Evolutionary conservation across 345 rosid species (phyloP).

Genomic region (Lepidium didymum): DNA sequence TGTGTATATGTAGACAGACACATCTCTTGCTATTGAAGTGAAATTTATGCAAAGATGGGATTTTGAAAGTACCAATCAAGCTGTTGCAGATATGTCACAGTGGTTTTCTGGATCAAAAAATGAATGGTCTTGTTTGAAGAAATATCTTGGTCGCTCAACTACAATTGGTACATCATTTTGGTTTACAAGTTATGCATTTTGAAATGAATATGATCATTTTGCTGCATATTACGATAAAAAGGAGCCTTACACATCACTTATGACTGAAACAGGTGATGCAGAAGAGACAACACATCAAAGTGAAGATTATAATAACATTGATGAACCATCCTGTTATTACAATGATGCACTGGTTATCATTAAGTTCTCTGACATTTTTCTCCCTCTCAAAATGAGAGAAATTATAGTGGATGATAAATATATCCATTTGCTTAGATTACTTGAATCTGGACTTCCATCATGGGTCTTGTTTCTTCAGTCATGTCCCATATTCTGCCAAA

Average conservation of each 20-base stretch:
- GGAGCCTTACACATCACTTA: slow-evolving; percentile 70
- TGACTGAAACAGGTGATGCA: slow-evolving; percentile 56
- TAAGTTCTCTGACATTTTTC: slow-evolving; percentile 65
- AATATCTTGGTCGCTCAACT: slow-evolving; percentile 40
- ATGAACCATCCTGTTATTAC: slow-evolving; percentile 47
- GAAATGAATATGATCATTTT: no score
- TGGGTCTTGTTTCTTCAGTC: slow-evolving; percentile 98
- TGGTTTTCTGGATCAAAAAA: slow-evolving; percentile 78
- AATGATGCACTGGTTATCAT: slow-evolving; percentile 65
- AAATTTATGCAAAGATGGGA: slow-evolving; percentile 96
- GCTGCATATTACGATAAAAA: slow-evolving; percentile 21
- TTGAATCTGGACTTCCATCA: slow-evolving; percentile 97
- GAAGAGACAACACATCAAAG: slow-evolving; percentile 30
- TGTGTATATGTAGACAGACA: slow-evolving; percentile 61
- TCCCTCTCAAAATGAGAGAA: slow-evolving; percentile 71
- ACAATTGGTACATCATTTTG: slow-evolving; percentile 35
- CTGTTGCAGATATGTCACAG: slow-evolving; percentile 44
- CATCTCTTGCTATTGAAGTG: slow-evolving; percentile 84
- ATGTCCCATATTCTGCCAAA: slow-evolving; percentile 83
- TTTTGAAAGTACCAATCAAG: slow-evolving; percentile 83
- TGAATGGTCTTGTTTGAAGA: slow-evolving; percentile 47
- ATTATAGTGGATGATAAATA: slow-evolving; percentile 52
- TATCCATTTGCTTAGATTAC: slow-evolving; percentile 64
- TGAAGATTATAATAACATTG: slow-evolving; percentile 19
- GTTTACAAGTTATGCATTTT: no score